Conservation (phyloP, 139 green algal genomes). For the Zygnema circumcarinatum region DNA sequence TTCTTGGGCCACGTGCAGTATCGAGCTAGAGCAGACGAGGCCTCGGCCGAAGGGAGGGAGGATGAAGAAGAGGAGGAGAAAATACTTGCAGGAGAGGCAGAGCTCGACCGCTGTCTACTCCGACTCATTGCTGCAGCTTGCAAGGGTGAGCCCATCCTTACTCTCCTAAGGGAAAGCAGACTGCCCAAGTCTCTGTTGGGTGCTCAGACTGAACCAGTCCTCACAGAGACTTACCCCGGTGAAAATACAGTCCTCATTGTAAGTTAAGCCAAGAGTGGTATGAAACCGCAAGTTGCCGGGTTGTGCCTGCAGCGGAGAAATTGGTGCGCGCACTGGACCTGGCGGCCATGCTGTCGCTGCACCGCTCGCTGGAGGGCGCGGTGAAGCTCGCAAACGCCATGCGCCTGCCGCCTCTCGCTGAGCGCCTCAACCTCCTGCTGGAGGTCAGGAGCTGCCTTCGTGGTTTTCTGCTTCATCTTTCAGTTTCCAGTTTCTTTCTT, state of each 20-base stretch:
- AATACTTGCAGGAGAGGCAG: conserved; percentile 29
- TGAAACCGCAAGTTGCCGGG: too few relatives aligned
- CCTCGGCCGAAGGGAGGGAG: conserved; percentile 25
- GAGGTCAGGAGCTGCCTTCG: conserved; percentile 34
- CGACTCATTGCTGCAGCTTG: conserved; percentile 37
- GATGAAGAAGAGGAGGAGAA: conserved; percentile 30
- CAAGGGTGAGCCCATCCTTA: conserved; percentile 38
- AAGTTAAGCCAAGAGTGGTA: too few relatives aligned
- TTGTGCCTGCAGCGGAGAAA: conserved; percentile 52
- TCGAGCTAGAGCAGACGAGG: conserved; percentile 17
- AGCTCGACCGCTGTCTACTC: conserved; percentile 48
- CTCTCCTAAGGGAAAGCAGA: neutral
- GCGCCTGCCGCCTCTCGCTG: conserved; percentile 53
- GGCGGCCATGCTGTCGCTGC: conserved; percentile 46
- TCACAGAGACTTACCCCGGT: too few relatives aligned
- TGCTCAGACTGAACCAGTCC: too few relatives aligned
- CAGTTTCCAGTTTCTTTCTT: neutral
- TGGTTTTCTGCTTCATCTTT: neutral
- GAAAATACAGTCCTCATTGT: too few relatives aligned
- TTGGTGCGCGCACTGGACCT: conserved; percentile 58
- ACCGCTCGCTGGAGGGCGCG: conserved; percentile 56
- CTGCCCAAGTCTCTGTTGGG: neutral
- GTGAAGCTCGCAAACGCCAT: conserved; percentile 34
- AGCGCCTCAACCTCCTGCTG: conserved; percentile 43
- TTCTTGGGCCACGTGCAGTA: neutral